A percentile compares a stretch with the other conserved stretches of the same genome.
Conservation (phyloP, 2,329 filamentous ascomycete species). For the Hysterium pulicare region DNA sequence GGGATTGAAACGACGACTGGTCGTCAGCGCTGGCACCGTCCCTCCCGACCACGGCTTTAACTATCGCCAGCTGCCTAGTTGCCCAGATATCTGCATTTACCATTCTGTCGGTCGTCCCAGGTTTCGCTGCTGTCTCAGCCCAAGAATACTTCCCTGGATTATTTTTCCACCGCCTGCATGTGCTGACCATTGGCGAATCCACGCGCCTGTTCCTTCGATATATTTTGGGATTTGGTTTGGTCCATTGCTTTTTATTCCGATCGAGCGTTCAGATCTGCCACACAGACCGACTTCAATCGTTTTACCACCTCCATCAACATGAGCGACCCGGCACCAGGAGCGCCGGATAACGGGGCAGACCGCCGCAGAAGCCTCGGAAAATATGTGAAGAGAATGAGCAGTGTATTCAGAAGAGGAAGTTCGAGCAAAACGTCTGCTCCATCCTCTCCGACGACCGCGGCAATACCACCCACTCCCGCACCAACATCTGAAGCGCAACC, state of each 20-base stretch:
- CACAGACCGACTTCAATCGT: background rate
- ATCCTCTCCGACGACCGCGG: slow-evolving; percentile 2
- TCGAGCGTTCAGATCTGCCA: background rate
- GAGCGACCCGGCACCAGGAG: slow-evolving; percentile 21
- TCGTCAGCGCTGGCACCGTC: background rate
- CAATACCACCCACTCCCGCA: slow-evolving; percentile 1
- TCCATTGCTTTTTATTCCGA: background rate
- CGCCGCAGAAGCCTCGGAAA: slow-evolving; percentile 34
- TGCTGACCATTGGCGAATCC: slow-evolving; percentile 14
- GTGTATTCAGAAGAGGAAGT: slow-evolving; percentile 35
- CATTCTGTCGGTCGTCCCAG: slow-evolving; percentile 23
- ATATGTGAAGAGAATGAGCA: slow-evolving; percentile 40
- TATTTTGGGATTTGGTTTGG: background rate
- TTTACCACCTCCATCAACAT: slow-evolving; percentile 13
- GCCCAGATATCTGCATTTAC: slow-evolving; percentile 7
- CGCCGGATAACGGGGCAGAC: slow-evolving; percentile 20
- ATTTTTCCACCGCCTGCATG: slow-evolving; percentile 19
- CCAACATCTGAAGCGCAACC: background rate
- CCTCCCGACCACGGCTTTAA: background rate
- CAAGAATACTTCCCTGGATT: slow-evolving; percentile 16
- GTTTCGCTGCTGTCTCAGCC: slow-evolving; percentile 26
- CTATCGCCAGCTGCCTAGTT: background rate
- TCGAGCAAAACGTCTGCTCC: slow-evolving; percentile 15
- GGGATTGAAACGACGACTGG: background rate
- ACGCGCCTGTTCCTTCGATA: background rate